These are phyloP conservation scores for Amylocarpus encephaloides DNA, from an alignment of 2,329 filamentous ascomycete genomes.

Conservation along the genomic window DNA sequence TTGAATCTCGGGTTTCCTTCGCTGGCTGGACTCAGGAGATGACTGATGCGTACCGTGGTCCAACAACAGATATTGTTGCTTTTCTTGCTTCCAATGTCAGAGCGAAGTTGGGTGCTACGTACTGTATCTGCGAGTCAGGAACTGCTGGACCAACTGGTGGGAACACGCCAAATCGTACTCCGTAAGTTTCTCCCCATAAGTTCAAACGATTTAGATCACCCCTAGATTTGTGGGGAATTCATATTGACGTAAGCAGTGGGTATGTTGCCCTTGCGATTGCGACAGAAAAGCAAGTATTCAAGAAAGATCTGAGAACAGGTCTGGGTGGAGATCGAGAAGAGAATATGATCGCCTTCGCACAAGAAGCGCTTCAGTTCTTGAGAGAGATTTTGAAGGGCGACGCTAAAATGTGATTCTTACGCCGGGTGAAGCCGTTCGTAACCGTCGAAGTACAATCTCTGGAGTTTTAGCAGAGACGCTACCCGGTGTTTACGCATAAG, in stretches of 20 bases:
- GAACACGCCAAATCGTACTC: conserved; percentile 47
- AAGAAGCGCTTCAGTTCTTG: conserved; percentile 49
- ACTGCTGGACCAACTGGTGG: conserved; percentile 60
- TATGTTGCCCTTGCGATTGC: conserved; percentile 59
- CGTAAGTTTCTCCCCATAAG: conserved; percentile 32
- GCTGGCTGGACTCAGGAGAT: conserved; percentile 52
- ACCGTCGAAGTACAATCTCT: too few species aligned
- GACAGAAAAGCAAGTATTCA: conserved; percentile 43
- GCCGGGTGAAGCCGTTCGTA: too few species aligned
- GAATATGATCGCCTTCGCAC: conserved; percentile 59
- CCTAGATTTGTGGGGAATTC: not conserved
- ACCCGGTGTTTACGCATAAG: too few species aligned
- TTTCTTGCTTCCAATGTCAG: conserved; percentile 51
- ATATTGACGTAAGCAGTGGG: conserved; percentile 35
- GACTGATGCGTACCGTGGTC: conserved; percentile 49
- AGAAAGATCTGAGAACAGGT: conserved; percentile 50
- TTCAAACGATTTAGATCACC: not conserved
- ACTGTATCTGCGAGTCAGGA: conserved; percentile 52
- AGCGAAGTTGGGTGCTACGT: conserved; percentile 48
- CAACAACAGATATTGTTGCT: conserved; percentile 50
- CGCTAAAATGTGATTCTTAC: conserved; percentile 27
- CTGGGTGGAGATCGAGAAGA: conserved; percentile 45
- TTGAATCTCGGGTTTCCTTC: conserved; percentile 29
- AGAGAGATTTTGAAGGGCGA: conserved; percentile 45
- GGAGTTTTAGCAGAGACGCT: too few species aligned